Base-by-base conservation (phyloP, 2,329 filamentous ascomycete species). In the Cladophialophora chaetospira region DNA sequence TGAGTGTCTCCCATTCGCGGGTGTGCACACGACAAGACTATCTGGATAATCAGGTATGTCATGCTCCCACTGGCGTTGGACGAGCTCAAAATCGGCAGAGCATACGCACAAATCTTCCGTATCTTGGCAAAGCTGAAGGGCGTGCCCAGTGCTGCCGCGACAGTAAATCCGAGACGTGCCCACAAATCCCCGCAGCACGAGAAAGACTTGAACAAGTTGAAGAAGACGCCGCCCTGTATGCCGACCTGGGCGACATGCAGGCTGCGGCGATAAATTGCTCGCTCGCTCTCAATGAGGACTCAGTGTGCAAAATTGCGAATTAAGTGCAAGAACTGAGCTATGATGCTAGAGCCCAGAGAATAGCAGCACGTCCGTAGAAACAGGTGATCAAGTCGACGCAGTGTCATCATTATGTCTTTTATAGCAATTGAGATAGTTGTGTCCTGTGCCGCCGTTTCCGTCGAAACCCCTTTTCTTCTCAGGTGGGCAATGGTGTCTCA, bases 181-280 rank as follows among this genome's bases (percentile, higher is more conserved):
- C 9, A 17, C 23, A 19, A 36, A 42, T 23, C 36, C 23, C n/a
- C 19, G 15, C 46, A 29, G 21, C 10, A 42, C 36, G 19, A 25
- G 31, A 17, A 28, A 43, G 13, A 38, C 9, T 17, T 31, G 21
- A 17, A 48, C 21, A 38, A 8, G 21, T 8, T 28, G 47, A 21
- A 50, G 31, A 51, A 51, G 48, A 40, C 25, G 26, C 40, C 42
- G 48, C 48, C 48, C 13, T 28, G 48, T 51, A 42, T 31, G 48
- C n/a, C 48, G 31, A 28, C 26, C 17, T 25, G 13, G 35, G 21
- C 11, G 26, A n/a, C n/a, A n/a, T n/a, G n/a, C n/a, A n/a, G n/a
- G n/a, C n/a, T n/a, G n/a, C n/a, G n/a, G n/a, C n/a, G n/a, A n/a
- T n/a, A n/a, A n/a, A n/a, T n/a, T n/a, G n/a, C n/a, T n/a, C n/a